Percentiles rank a stretch among this genome's conserved stretches.
Conservation (phyloP, 352 stramenopile genomes). For the Globisporangium mamillatum region DNA sequence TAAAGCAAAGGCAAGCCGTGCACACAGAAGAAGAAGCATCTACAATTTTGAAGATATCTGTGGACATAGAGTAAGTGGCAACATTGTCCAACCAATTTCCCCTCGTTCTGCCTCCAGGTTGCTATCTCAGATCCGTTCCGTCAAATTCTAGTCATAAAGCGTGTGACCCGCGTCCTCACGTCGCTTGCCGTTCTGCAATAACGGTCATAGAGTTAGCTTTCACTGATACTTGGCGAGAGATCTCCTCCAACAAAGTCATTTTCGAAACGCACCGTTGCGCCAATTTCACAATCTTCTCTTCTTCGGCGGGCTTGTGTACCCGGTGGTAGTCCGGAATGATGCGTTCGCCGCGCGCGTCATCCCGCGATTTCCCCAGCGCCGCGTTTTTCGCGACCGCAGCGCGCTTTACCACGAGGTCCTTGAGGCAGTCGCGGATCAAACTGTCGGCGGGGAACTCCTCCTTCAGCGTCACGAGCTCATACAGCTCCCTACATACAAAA, state of each 20-base stretch:
- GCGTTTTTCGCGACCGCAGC: slow-evolving; percentile 51
- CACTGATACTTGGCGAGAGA: not conserved
- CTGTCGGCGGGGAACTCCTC: slow-evolving; percentile 44
- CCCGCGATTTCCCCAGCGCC: slow-evolving; percentile 58
- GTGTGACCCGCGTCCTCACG: slow-evolving; percentile 15
- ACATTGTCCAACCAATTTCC: too few species aligned
- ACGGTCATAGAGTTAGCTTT: not conserved
- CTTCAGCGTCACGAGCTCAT: slow-evolving; percentile 36
- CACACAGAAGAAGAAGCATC: not conserved
- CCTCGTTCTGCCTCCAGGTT: not conserved
- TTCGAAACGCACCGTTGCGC: slow-evolving; percentile 39
- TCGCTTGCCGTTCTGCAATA: slow-evolving; percentile 11
- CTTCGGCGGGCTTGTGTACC: slow-evolving; percentile 52
- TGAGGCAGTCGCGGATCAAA: slow-evolving; percentile 45
- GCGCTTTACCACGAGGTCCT: slow-evolving; percentile 59
- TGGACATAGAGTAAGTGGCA: not conserved
- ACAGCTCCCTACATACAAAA: slow-evolving; percentile 20
- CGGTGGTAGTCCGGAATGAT: slow-evolving; percentile 71
- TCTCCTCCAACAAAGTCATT: not conserved
- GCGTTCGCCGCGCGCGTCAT: slow-evolving; percentile 65
- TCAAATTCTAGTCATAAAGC: slow-evolving; percentile 19
- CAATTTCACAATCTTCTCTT: slow-evolving; percentile 42
- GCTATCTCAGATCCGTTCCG: not conserved
- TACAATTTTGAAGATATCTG: slow-evolving; percentile 11
- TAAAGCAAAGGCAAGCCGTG: not conserved